A percentile compares a stretch with the other conserved stretches of the same genome.
Conservation (phyloP, 1,284 basidiomycete species). For the Blastosporella zonata region DNA sequence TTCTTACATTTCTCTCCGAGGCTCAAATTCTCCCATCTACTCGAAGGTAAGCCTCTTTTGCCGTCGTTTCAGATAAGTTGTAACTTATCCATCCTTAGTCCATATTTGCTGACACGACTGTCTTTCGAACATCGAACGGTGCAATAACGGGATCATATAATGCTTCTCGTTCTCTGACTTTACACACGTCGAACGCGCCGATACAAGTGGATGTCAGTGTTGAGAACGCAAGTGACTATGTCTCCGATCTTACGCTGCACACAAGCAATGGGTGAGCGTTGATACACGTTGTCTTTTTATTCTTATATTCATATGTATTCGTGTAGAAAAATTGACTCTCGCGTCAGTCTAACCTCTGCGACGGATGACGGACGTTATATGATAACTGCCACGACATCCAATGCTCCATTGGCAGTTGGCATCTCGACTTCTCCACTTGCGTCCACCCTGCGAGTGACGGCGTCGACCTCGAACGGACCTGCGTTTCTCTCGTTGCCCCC, state of each 20-base stretch:
- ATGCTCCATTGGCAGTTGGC: constrained; percentile 31
- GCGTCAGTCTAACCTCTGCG: constrained; percentile 17
- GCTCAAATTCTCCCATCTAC: constrained; percentile 30
- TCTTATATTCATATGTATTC: too few species aligned
- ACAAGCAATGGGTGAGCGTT: constrained; percentile 35
- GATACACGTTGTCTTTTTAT: neutral
- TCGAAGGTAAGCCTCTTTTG: constrained; percentile 24
- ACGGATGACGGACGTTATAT: constrained; percentile 27
- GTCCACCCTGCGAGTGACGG: constrained; percentile 30
- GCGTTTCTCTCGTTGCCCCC: constrained; percentile 36
- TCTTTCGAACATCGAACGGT: constrained; percentile 30
- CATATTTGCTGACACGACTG: constrained; percentile 25
- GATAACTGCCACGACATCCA: constrained; percentile 30
- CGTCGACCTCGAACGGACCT: constrained; percentile 34
- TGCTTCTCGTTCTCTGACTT: constrained; percentile 26
- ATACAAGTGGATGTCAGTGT: constrained; percentile 32
- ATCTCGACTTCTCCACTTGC: constrained; percentile 33
- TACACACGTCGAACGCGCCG: constrained; percentile 34
- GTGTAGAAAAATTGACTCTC: constrained; percentile 22
- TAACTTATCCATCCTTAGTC: constrained; percentile 22
- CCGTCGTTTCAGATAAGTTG: neutral
- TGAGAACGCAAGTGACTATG: constrained; percentile 21
- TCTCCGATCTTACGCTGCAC: constrained; percentile 26
- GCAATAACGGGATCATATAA: constrained; percentile 37
- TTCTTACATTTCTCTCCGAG: constrained; percentile 26